A percentile compares a stretch with the other conserved stretches of the same genome.
Evolutionary conservation across 768 basidiomycete genomes (phyloP).

Genomic region (Tricholoma matsutake): DNA sequence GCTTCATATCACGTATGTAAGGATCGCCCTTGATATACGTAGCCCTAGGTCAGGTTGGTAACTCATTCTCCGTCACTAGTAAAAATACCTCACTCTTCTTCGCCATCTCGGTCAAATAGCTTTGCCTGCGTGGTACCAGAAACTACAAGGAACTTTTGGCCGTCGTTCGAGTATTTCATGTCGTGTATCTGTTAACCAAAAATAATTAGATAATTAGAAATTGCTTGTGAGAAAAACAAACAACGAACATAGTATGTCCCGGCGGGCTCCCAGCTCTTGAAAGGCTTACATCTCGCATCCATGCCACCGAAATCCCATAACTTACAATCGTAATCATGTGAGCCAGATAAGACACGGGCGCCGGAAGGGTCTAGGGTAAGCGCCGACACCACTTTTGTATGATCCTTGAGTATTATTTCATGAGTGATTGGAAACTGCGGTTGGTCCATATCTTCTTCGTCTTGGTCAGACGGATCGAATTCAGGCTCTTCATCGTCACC

Average conservation of each 20-base stretch:
- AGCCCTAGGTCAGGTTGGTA: slow-evolving; percentile 60
- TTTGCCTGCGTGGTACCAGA: slow-evolving; percentile 87
- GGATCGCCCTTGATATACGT: slow-evolving; percentile 93
- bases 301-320: slow-evolving; percentile 99
- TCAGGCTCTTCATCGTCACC: slow-evolving; percentile 45
- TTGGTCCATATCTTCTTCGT: slow-evolving; percentile 42
- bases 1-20: slow-evolving; percentile 98
- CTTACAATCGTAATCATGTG: slow-evolving; percentile 97
- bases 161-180: slow-evolving; percentile 84
- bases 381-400: slow-evolving; percentile 93
- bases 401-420: slow-evolving; percentile 90
- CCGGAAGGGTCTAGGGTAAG: slow-evolving; percentile 92
- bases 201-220: slow-evolving; percentile 1
- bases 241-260: slow-evolving; percentile 84
- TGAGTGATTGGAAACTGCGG: slow-evolving; percentile 84
- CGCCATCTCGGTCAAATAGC: slow-evolving; percentile 89
- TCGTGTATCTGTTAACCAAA: slow-evolving; percentile 80
- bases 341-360: slow-evolving; percentile 86
- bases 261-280: slow-evolving; percentile 95
- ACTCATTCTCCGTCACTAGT: slow-evolving; percentile 21
- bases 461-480: slow-evolving; percentile 53
- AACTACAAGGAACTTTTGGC: slow-evolving; percentile 82
- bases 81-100: slow-evolving; percentile 71
- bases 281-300: slow-evolving; percentile 86
- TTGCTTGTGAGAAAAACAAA: slow-evolving; percentile 3